Evolutionary conservation across 148 eudicot species (phyloP), one percentile per base, ranked within the genome.

Genomic region (Hydrangea macrophylla): DNA sequence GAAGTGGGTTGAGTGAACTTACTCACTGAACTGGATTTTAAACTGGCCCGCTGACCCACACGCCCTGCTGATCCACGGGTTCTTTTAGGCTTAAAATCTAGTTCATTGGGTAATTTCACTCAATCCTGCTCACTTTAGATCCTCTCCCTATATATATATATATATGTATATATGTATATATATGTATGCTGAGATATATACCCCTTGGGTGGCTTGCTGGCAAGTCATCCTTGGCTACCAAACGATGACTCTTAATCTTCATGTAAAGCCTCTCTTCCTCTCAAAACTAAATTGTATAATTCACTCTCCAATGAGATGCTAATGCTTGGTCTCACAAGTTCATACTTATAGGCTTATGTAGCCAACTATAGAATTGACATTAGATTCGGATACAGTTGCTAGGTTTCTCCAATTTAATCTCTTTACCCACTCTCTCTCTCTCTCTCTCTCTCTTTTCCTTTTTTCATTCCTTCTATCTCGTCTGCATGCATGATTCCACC

Each of bases 221-320:
- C 66, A 60, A 70, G 58, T 60, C 73, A 70, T 70, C 66, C 73
- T 70, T 70, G 73, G 73, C 73, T 70, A 70, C 24, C 73, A 60
- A 54, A 70, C 55, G 26, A 50, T n/a, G 10, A 22, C 57, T 35
- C 48, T 17, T 56, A 23, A n/a, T 60, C 73, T 60, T 70, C 66
- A 70, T 70, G 73, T 62, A 70, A 60, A 66, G 32, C 64, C 72
- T 42, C 20, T 42, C 64, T 58, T 68, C 72, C n/a, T 17, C 11
- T 39, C 45, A 7, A 10, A 6, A 13, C 25, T 23, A 32, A 0
- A 15, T 7, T 6, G n/a, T n/a, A n/a, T n/a, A n/a, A n/a, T n/a
- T n/a, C 5, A 11, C 7, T 11, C 2, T 12, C 35, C 27, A 30
- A 28, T 35, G 24, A 60, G 45, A 32, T 60, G 64, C 15, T 18